Conservation (phyloP, 805 yeast genomes). For the Nakazawaea holstii region DNA sequence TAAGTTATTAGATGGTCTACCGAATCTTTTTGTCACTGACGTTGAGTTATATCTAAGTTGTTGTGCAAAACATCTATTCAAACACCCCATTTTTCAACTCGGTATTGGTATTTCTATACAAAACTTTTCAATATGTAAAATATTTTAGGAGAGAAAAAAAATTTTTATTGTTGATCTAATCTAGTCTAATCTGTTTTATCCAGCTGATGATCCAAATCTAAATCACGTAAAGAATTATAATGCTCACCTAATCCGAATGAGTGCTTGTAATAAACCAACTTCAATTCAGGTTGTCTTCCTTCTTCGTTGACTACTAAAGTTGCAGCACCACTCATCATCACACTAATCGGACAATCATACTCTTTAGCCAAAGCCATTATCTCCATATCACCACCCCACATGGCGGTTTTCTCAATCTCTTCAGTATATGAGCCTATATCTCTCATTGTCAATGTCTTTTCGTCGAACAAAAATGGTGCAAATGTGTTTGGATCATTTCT, state of each 20-base stretch:
- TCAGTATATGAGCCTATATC: constrained; percentile 65
- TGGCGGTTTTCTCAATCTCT: constrained; percentile 67
- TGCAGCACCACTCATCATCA: constrained; percentile 74
- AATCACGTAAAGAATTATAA: constrained; percentile 64
- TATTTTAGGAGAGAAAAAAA: not conserved
- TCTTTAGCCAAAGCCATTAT: constrained; percentile 72
- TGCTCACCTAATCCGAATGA: constrained; percentile 92
- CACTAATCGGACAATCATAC: constrained; percentile 69
- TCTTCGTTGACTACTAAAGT: constrained; percentile 58
- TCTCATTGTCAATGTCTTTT: constrained; percentile 55
- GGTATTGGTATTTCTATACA: not conserved
- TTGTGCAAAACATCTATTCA: not conserved
- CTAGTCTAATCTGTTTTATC: not conserved
- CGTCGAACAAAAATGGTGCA: constrained; percentile 80
- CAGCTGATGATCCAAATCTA: not conserved
- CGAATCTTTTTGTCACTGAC: constrained; percentile 14
- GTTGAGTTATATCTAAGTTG: not conserved
- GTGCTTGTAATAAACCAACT: constrained; percentile 78
- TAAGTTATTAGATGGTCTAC: constrained; percentile 36
- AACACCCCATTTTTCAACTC: not conserved
- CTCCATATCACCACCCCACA: constrained; percentile 98
- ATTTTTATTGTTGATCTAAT: not conserved
- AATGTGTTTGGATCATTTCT: constrained; percentile 61
- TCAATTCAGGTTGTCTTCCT: constrained; percentile 48
- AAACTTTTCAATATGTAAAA: not conserved